A percentile compares a stretch with the other conserved stretches of the same genome.
These are phyloP conservation scores for Torulaspora globosa DNA, from an alignment of 1,139 yeast genomes.

Conservation along the genomic window DNA sequence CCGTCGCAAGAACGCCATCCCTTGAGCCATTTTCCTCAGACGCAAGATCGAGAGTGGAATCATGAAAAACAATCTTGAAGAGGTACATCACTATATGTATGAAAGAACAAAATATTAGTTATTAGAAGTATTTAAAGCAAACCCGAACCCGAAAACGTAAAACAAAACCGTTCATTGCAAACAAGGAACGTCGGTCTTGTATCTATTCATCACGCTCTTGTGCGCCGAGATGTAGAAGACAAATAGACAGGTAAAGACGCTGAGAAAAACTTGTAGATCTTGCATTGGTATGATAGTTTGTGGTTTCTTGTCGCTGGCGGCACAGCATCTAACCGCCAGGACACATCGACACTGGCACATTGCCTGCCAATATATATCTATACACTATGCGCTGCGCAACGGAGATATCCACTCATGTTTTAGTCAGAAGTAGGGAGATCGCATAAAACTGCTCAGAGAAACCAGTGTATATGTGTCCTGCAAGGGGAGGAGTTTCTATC, in stretches of 20 bases:
- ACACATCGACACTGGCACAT: too few species aligned
- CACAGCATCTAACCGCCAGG: not conserved
- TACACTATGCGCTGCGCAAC: too few species aligned
- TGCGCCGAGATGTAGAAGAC: constrained; percentile 21
- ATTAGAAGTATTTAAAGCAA: not conserved
- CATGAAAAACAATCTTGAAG: not conserved
- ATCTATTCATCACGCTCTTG: constrained; percentile 21
- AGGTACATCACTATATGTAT: too few species aligned
- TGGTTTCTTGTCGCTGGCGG: not conserved
- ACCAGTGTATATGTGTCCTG: too few species aligned
- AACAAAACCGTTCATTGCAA: constrained; percentile 11
- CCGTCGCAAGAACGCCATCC: not conserved
- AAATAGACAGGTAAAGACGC: constrained; percentile 20
- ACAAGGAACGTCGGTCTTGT: constrained; percentile 20
- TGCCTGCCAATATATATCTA: too few species aligned
- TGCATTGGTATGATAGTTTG: too few species aligned
- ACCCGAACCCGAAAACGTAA: not conserved
- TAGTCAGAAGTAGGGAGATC: too few species aligned
- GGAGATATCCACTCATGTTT: too few species aligned
- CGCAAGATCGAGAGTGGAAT: too few species aligned
- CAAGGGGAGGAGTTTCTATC: too few species aligned
- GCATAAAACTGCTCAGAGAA: too few species aligned
- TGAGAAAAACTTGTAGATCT: constrained; percentile 20
- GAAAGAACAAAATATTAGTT: not conserved
- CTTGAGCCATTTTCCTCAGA: constrained; percentile 12